Evolutionary conservation across 2,329 filamentous ascomycete species (phyloP), one percentile per base, ranked within the genome.

Genomic region (Colletotrichum cereale): DNA sequence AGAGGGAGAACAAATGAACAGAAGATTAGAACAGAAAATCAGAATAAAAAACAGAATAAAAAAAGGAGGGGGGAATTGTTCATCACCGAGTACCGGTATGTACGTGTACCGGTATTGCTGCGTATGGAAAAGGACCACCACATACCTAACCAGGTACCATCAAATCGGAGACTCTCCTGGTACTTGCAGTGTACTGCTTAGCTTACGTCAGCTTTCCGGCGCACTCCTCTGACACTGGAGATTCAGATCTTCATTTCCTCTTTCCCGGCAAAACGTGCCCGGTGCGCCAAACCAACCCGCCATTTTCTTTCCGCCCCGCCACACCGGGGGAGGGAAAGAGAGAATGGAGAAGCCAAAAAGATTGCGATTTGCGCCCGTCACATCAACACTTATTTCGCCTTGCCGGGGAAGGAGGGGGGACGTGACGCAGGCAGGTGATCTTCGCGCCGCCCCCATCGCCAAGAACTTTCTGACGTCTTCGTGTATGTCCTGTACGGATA

Each of bases 51-150:
- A n/a, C n/a, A n/a, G n/a, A n/a, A 6, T 34, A 8, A 10, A 6
- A 16, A 8, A 5, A 12, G 18, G 31, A 21, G 14, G n/a, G n/a
- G n/a, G n/a, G n/a, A n/a, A n/a, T n/a, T n/a, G n/a, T n/a, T n/a
- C n/a, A n/a, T n/a, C n/a, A n/a, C n/a, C n/a, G n/a, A n/a, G n/a
- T n/a, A n/a, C n/a, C n/a, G n/a, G n/a, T n/a, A n/a, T n/a, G n/a
- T n/a, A n/a, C n/a, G n/a, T n/a, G n/a, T n/a, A n/a, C n/a, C n/a
- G n/a, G n/a, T n/a, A n/a, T n/a, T n/a, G n/a, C n/a, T 24, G 38
- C 42, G 67, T 56, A 47, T 52, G 63, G 55, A 34, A 56, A 42
- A 56, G 40, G 67, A 62, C 66, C 61, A 24, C 48, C n/a, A n/a
- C n/a, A n/a, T n/a, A n/a, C n/a, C n/a, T n/a, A n/a, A n/a, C n/a